Evolutionary conservation across 768 basidiomycete species (phyloP), one percentile per base, ranked within the genome.

Genomic region (Leccinum broughii): DNA sequence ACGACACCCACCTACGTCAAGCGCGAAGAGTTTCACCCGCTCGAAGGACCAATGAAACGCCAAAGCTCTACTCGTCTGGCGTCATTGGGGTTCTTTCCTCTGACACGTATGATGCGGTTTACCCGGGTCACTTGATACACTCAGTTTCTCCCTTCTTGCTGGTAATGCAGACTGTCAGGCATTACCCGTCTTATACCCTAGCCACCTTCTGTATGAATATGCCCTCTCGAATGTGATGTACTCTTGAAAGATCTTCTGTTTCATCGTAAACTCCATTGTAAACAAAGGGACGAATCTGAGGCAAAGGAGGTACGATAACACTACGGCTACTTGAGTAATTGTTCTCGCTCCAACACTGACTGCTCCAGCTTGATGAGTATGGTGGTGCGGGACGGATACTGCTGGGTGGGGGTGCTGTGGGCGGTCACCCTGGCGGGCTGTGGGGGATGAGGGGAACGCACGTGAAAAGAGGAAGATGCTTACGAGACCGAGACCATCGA

Each of bases 381-480:
- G n/a, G 95, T 96, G 5, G 90, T 97, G 55, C 95, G 85, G 54
- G 86, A 85, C 3, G 95, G 93, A 68, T 81, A 84, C 59, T 90
- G 87, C 10, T 88, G 78, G 0, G 84, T 93, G 5, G 95, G 90
- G 1, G 97, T 96, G 59, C 88, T 89, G 72, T 98, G 97, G 0
- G 96, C 95, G 0, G 97, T 98, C 30, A 98, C 97, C 66, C 96
- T 83, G 9, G 96, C 94, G 30, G 97, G 96, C 96, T 98, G 69
- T 52, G 58, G 54, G 30, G 13, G 62, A 50, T 64, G 62, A 66
- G 66, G 53, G 7, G 63, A 46, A 32, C 14, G 59, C 30, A 48
- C 14, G 30, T 9, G 55, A 52, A 64, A 51, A 35, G 17, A 49
- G 20, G 30, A 39, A 8, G 57, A 5, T n/a, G 85, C 93, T 70